These are phyloP conservation scores for Rubia peregrina DNA, from an alignment of 305 asterid genomes.

Conservation along the genomic window DNA sequence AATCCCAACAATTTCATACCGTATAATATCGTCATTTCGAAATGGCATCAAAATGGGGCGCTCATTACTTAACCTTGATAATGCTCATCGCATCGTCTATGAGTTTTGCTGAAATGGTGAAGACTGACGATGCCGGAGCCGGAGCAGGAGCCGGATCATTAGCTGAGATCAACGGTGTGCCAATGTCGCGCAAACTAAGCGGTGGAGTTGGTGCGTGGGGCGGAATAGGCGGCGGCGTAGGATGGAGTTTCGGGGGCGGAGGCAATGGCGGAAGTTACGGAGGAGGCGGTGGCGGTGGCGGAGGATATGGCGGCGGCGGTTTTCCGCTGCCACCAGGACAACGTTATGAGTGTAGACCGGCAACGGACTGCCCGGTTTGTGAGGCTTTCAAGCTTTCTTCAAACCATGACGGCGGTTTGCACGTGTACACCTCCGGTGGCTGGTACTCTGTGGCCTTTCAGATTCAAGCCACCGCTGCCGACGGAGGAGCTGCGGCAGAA, in stretches of 20 bases:
- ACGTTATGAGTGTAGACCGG: neutral
- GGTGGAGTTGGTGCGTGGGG: neutral
- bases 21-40: neutral
- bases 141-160: neutral
- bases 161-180: conserved; percentile 5
- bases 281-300: neutral
- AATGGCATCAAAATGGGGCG: neutral
- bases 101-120: neutral
- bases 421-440: neutral
- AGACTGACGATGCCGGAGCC: neutral
- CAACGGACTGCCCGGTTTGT: neutral
- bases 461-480: neutral
- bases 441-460: neutral
- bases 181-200: neutral
- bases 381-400: neutral
- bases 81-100: neutral
- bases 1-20: no score
- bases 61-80: neutral
- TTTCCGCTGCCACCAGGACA: neutral
- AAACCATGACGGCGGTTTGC: neutral
- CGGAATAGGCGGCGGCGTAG: neutral
- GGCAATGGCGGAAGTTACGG: neutral
- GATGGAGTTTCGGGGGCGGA: neutral
- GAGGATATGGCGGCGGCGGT: neutral
- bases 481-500: neutral